Base-by-base conservation (phyloP, 2,329 filamentous ascomycete genomes). In the Pyricularia sp. region DNA sequence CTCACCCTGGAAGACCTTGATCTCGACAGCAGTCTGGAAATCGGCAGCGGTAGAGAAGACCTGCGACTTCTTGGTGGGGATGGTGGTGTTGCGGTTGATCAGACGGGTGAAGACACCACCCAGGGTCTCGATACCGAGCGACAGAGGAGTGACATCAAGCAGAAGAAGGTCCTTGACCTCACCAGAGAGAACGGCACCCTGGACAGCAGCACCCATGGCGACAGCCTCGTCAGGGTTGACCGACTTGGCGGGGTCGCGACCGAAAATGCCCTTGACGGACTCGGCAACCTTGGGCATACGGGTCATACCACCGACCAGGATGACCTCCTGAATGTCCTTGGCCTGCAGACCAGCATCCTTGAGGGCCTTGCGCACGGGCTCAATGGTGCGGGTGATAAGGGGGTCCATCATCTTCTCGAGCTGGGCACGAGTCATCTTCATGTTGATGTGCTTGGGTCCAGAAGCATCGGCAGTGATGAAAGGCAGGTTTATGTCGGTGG, bases 1-100 rank as follows among this genome's bases (percentile, higher is more conserved):
- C 88, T 98, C 94, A 86, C 94, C 94, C 90, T 98, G 94, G 91
- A 90, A 98, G 73, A 98, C 94, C 92, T 98, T 97, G 87, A 98
- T 98, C 86, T 97, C 94, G 78, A 98, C 94, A 75, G 94, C 94
- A 72, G 92, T 97, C 87, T 98, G 94, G 92, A 96, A 97, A 81
- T 98, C 94, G 74, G 94, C 94, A 68, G 94, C 94, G 67, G 94
- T 98, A 69, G 94, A 97, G 89, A 98, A 98, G 78, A 94, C 90
- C 85, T 97, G 93, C 14, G 94, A 97, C 86, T 98, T 98, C 91
- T 97, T 97, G 84, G 94, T 98, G 69, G 94, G 94, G 79, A 98
- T 98, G 73, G 94, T 97, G 78, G 94, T 98, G 88, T 98, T 98
- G 76, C 94, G 92, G 90, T 97, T 97, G 86, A 98, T 98, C 81